phyloP scores from a whole-genome alignment of 495 filamentous ascomycete genomes.

The Trichoderma erinaceum region DNA sequence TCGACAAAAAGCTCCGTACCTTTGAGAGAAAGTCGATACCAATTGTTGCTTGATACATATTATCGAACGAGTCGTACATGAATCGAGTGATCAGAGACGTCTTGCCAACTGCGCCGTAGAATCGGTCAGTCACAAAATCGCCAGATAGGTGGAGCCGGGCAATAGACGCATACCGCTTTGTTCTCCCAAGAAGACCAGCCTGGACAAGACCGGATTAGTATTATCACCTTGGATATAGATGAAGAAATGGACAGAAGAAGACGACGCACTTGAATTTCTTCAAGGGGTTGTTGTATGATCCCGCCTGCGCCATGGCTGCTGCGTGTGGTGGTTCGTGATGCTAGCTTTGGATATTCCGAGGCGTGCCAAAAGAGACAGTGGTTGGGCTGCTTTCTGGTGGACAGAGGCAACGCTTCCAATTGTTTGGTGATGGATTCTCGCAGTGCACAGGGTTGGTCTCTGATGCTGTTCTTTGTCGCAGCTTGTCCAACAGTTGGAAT shows the following conservation, averaged over 20 bases:
- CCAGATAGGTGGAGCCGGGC: slow-evolving; percentile 18
- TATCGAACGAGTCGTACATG: slow-evolving; percentile 99
- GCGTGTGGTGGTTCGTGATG: slow-evolving; percentile 16
- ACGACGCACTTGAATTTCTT: slow-evolving; percentile 95
- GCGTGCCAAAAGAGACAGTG: not conserved
- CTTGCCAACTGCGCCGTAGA: slow-evolving; percentile 74
- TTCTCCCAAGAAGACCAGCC: slow-evolving; percentile 93
- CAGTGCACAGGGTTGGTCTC: not conserved
- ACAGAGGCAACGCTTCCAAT: not conserved
- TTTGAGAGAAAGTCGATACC: slow-evolving; percentile 99
- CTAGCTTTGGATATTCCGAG: not conserved
- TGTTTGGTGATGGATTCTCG: not conserved
- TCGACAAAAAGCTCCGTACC: slow-evolving; percentile 50
- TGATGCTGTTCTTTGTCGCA: not conserved
- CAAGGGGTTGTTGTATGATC: slow-evolving; percentile 95
- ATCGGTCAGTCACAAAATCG: slow-evolving; percentile 21
- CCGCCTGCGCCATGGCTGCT: slow-evolving; percentile 47
- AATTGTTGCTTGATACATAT: slow-evolving; percentile 99
- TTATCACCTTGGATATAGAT: slow-evolving; percentile 3
- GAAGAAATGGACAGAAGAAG: slow-evolving; percentile 19
- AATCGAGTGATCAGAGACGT: slow-evolving; percentile 97
- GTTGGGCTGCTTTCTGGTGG: slow-evolving; percentile 7
- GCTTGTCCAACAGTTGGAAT: not conserved
- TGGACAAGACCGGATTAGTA: slow-evolving; percentile 32
- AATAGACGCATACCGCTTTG: slow-evolving; percentile 73